Evolutionary conservation across 129 eudicot genomes (phyloP), one percentile per base, ranked within the genome.

Genomic region (Arctium lappa): DNA sequence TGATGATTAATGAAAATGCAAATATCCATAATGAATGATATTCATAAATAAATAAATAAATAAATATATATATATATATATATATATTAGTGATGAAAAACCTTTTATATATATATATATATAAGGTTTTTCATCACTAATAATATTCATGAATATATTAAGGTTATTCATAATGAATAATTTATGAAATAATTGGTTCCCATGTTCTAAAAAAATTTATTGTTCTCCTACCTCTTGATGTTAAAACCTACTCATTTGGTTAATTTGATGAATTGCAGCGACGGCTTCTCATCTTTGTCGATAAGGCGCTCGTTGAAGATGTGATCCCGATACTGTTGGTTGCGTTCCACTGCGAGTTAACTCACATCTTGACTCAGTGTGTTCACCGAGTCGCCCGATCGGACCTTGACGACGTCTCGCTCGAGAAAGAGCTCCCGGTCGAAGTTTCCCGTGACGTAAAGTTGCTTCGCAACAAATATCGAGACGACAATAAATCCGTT

Each of bases 271-370:
- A 46, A 50, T 76, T 88, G 89, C 85, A 91, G 95, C 88, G 94
- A 42, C 92, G 91, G 63, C 97, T 93, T 83, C 84, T 88, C 22
- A 88, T 89, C 79, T 89, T 89, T 82, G 87, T 93, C 7, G 91
- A 86, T 56, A 93, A 89, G 82, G 95, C 95, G 40, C 83, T 87
- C 42, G 90, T 86, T 7, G 95, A 91, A 79, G 97, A 93, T 72
- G 90, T 93, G 31, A 91, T 93, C 50, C 95, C 91, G 32, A 91
- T 93, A 50, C 85, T 91, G 32, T 22, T 79, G 77, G 97, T 87
- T 15, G 97, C 94, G 42, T 89, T 74, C 60, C 91, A 85, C 69
- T 93, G 91, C 34, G 82, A 88, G 50, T 82, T 90, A 70, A 74
- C 73, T 34, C 85, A 80, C 73, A 85, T 94, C 63, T 88, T 87